These are phyloP conservation scores for Tuber calosporum DNA, from an alignment of 495 filamentous ascomycete genomes.

Conservation along the genomic window DNA sequence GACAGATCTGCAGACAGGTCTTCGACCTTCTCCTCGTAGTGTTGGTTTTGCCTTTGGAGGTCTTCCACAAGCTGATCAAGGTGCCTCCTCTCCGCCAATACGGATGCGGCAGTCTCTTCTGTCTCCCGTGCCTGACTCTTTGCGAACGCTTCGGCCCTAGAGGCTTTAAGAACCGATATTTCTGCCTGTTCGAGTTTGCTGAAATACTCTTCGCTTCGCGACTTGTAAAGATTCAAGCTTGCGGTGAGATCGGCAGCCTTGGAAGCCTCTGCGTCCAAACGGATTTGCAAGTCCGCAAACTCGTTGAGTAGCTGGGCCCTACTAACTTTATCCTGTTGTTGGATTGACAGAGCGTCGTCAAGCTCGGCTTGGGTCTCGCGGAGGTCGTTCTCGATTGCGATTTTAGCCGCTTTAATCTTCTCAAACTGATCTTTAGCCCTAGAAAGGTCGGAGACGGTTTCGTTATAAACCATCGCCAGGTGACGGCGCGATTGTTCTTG, in stretches of 20 bases:
- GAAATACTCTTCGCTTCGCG: slow-evolving; percentile 92
- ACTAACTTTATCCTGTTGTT: slow-evolving; percentile 77
- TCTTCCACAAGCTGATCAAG: slow-evolving; percentile 87
- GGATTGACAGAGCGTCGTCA: slow-evolving; percentile 64
- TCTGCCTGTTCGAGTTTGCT: slow-evolving; percentile 96
- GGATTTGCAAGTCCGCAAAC: slow-evolving; percentile 87
- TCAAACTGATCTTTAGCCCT: slow-evolving; percentile 83
- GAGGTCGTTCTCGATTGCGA: slow-evolving; percentile 77
- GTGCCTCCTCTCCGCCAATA: slow-evolving; percentile 86
- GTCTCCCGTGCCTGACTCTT: slow-evolving; percentile 80
- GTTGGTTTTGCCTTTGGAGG: slow-evolving; percentile 78
- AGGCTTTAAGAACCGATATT: slow-evolving; percentile 87
- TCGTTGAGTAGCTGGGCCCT: slow-evolving; percentile 84
- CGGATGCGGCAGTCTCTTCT: slow-evolving; percentile 79
- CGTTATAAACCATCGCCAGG: slow-evolving; percentile 75
- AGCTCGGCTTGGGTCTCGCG: slow-evolving; percentile 77
- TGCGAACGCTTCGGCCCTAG: slow-evolving; percentile 85
- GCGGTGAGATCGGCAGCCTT: slow-evolving; percentile 76
- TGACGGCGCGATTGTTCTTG: slow-evolving; percentile 84
- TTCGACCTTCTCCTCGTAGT: slow-evolving; percentile 82
- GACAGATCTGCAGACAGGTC: slow-evolving; percentile 86
- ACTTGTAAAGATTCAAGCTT: slow-evolving; percentile 83
- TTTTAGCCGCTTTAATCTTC: slow-evolving; percentile 69
- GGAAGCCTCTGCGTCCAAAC: slow-evolving; percentile 80
- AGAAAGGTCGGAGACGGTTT: slow-evolving; percentile 71